These are phyloP conservation scores for Dioscorea alata DNA, from an alignment of 106 monocot genomes.

Conservation along the genomic window DNA sequence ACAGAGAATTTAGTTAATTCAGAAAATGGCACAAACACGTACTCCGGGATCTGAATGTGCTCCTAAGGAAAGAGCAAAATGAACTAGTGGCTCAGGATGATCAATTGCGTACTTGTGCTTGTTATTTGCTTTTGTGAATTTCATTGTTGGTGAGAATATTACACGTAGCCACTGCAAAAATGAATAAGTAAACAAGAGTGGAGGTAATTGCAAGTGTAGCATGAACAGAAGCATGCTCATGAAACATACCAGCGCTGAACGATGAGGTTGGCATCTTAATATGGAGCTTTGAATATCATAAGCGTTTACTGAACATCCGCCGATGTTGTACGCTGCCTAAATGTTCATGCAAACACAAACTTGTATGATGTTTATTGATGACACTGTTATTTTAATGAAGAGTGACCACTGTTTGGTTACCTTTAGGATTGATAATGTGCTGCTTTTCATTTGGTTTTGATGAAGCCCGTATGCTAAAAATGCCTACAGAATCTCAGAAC, in stretches of 20 bases:
- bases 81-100: constrained; percentile 53
- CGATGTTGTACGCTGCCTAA: constrained; percentile 80
- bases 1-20: not conserved
- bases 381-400: not conserved
- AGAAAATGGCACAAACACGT: not conserved
- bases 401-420: constrained; percentile 14
- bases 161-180: constrained; percentile 25
- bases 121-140: constrained; percentile 20
- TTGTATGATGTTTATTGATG: not conserved
- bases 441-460: constrained; percentile 43
- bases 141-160: constrained; percentile 34
- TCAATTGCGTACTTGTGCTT: constrained; percentile 58
- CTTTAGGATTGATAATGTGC: constrained; percentile 45
- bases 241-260: constrained; percentile 31
- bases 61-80: constrained; percentile 80
- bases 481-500: constrained; percentile 39
- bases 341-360: not conserved
- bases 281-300: constrained; percentile 62
- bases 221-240: not conserved
- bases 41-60: constrained; percentile 79
- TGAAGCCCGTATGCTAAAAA: constrained; percentile 71
- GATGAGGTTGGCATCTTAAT: constrained; percentile 55
- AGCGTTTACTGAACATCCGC: constrained; percentile 63
- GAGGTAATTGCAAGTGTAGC: too few relatives aligned
- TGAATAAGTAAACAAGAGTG: not conserved